Base-by-base conservation (phyloP, 805 yeast genomes). In the Teunomyces kruisii region DNA sequence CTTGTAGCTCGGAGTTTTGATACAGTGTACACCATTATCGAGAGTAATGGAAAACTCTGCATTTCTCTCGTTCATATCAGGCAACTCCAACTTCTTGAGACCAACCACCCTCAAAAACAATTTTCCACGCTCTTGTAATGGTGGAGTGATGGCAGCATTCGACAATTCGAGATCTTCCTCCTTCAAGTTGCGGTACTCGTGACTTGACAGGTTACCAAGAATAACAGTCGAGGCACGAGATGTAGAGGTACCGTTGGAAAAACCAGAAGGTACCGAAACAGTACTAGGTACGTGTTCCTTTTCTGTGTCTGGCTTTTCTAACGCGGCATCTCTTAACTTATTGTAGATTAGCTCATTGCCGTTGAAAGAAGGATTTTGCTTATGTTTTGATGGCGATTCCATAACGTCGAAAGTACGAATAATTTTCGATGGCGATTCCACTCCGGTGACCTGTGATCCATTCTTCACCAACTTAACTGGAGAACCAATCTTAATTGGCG, bases 1-100 rank as follows among this genome's bases (percentile, higher is more conserved):
- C 17, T 57, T 54, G 54, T 76, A 74, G 62, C 76, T 72, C 7
- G 82, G 78, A 0, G 96, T 88, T 30, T 82, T 78, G 39, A 88
- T 77, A 47, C 88, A 78, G 58, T 90, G 95, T 31, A 81, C 80
- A 5, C 96, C 96, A 59, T 90, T 90, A 60, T 90, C 97, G 43
- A 84, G 65, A 4, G 80, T 76, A 14, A 82, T 52, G 42, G 76
- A 72, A 58, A 80, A 75, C 44, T 72, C 68, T 1, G 80, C 83
- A 14, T 75, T 64, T 40, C 75, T 76, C 6, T 62, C 59, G 15
- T 53, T 55, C 26, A 79, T 51, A 15, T 76, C 80, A 1, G 83
- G 78, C 32, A 83, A 58, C n/a, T 62, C 60, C 17, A 83, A 53
- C 26, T 70, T 72, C 44, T 67, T 66, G 37, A 81, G 59, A 1